These are phyloP conservation scores for Phytophthora tubulina DNA, from an alignment of 352 stramenopile genomes.

Conservation along the genomic window DNA sequence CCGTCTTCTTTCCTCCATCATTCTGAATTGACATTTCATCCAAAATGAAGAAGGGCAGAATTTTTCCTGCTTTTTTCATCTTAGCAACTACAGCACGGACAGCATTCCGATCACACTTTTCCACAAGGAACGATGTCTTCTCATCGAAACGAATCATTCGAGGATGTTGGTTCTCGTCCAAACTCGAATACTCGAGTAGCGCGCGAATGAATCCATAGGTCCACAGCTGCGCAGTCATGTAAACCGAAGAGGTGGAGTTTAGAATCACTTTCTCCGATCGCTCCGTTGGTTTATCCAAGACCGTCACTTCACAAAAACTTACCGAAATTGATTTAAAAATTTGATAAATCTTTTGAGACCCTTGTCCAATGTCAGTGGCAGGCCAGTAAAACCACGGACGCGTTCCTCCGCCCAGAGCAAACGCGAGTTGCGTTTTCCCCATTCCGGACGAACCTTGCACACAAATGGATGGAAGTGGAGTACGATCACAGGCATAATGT, in stretches of 20 bases:
- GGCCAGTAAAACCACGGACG: conserved; percentile 20
- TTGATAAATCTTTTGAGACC: background rate
- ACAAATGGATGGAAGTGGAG: conserved; percentile 19
- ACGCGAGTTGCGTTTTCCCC: conserved; percentile 13
- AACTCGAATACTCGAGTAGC: conserved; percentile 8
- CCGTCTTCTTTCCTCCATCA: conserved; percentile 20
- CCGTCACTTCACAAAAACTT: too few relatives aligned
- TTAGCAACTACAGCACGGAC: background rate
- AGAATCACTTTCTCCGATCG: background rate
- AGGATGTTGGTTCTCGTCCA: background rate
- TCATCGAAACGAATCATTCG: conserved; percentile 20
- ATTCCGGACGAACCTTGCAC: conserved; percentile 17
- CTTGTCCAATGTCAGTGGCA: background rate
- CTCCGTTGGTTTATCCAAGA: background rate
- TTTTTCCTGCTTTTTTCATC: conserved; percentile 4
- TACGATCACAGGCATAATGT: background rate
- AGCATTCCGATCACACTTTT: conserved; percentile 3
- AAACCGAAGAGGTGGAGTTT: background rate
- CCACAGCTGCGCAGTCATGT: background rate
- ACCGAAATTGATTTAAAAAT: background rate
- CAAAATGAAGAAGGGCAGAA: conserved; percentile 26
- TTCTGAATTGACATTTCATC: too few relatives aligned
- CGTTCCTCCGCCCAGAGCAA: conserved; percentile 6
- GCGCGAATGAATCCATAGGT: conserved; percentile 19
- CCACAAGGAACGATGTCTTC: background rate